Conservation (phyloP, 2,329 filamentous ascomycete genomes). For the Aspergillus hiratsukae region DNA sequence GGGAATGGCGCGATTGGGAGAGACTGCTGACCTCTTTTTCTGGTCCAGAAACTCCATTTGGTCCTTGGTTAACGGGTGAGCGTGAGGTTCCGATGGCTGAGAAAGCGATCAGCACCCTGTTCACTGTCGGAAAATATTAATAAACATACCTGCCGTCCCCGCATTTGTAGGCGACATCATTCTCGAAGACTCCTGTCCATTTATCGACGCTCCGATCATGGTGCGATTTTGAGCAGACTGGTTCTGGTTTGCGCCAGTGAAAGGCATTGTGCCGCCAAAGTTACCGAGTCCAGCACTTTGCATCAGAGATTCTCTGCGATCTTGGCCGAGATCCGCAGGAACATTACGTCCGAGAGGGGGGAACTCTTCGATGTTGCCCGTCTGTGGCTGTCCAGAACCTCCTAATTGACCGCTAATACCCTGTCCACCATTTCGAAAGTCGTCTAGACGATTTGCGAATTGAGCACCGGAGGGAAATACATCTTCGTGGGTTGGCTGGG, state of each 20-base stretch:
- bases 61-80: constrained; percentile 40
- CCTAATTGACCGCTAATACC: constrained; percentile 50
- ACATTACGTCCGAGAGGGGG: constrained; percentile 54
- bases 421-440: constrained; percentile 55
- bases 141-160: constrained; percentile 25
- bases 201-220: constrained; percentile 29
- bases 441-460: constrained; percentile 49
- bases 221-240: constrained; percentile 31
- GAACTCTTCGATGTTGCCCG: constrained; percentile 57
- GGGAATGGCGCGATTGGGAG: not conserved
- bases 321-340: constrained; percentile 48
- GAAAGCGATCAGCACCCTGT: constrained; percentile 13
- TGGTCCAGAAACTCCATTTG: constrained; percentile 40
- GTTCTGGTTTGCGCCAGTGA: constrained; percentile 40
- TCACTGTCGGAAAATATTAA: not conserved
- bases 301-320: constrained; percentile 48
- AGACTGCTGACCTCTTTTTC: constrained; percentile 36
- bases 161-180: constrained; percentile 33
- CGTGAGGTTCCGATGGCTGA: constrained; percentile 36
- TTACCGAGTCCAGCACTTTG: constrained; percentile 45
- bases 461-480: constrained; percentile 45
- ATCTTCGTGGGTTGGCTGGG: constrained; percentile 46
- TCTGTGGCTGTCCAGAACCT: constrained; percentile 48
- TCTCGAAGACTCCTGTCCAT: constrained; percentile 33
- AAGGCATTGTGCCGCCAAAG: constrained; percentile 38